These are phyloP conservation scores for Lactifluus pinguis DNA, from an alignment of 768 basidiomycete species.

Conservation along the genomic window DNA sequence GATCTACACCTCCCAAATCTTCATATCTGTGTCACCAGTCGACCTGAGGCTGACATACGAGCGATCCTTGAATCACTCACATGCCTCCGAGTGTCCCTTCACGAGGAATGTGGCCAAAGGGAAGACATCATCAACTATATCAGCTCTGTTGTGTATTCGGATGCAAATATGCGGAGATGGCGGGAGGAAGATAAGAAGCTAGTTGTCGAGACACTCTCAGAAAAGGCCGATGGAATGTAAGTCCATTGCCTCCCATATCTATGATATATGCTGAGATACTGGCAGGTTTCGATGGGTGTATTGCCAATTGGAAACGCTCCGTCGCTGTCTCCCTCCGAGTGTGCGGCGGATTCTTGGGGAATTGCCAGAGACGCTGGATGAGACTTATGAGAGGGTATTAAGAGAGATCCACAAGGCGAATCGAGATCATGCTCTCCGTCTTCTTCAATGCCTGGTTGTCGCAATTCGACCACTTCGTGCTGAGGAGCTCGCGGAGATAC, in stretches of 20 bases:
- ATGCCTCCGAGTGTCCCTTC: neutral
- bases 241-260: neutral
- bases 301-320: neutral
- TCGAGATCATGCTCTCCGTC: neutral
- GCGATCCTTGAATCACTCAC: neutral
- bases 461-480: neutral
- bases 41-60: neutral
- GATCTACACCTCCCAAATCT: neutral
- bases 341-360: neutral
- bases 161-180: slow-evolving; percentile 3
- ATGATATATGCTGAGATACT: no score
- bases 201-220: neutral
- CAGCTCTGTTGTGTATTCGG: neutral
- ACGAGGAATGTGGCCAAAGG: neutral
- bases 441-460: neutral
- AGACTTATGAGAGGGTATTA: neutral
- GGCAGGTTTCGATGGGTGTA: neutral
- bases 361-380: neutral
- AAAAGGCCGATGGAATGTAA: slow-evolving; percentile 6
- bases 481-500: neutral
- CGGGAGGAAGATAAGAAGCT: neutral
- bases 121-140: neutral
- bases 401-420: neutral
- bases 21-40: neutral
- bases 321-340: neutral